phyloP scores from a whole-genome alignment of 2,329 filamentous ascomycete genomes.

The Fusarium acutatum region DNA sequence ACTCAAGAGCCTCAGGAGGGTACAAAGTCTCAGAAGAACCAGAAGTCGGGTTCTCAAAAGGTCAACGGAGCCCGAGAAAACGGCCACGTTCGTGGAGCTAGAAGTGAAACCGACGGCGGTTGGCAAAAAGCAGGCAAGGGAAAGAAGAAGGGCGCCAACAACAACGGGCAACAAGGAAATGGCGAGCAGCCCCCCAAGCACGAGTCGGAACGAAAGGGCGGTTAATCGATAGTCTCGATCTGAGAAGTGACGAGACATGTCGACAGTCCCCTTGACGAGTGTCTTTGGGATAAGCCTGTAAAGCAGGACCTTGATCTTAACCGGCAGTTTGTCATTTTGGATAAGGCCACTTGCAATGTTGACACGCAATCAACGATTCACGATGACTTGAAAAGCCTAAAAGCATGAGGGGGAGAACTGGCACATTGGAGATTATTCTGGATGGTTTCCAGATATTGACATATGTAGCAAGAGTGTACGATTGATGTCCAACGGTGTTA shows the following conservation, averaged over 20 bases:
- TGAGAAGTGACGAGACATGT: slow-evolving; percentile 27
- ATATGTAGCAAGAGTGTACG: slow-evolving; percentile 39
- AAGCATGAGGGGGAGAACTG: slow-evolving; percentile 10
- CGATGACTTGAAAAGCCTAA: slow-evolving; percentile 9
- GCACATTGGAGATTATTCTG: slow-evolving; percentile 40
- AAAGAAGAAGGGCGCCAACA: slow-evolving; percentile 54
- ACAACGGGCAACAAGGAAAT: slow-evolving; percentile 47
- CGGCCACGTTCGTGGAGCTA: slow-evolving; percentile 62
- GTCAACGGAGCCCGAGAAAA: slow-evolving; percentile 57
- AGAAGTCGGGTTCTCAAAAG: slow-evolving; percentile 44
- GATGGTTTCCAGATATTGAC: slow-evolving; percentile 33
- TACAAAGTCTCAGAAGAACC: slow-evolving; percentile 37
- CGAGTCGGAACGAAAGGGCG: slow-evolving; percentile 69
- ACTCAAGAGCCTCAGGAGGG: slow-evolving; percentile 40
- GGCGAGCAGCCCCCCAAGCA: slow-evolving; percentile 66
- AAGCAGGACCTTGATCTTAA: slow-evolving; percentile 13
- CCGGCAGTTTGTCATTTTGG: slow-evolving; percentile 34
- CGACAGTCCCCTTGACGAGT: neutral
- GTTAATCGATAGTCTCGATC: slow-evolving; percentile 47
- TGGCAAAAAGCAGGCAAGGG: slow-evolving; percentile 69
- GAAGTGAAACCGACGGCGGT: slow-evolving; percentile 62
- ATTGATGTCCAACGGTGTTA: slow-evolving; percentile 29
- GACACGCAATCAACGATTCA: slow-evolving; percentile 15
- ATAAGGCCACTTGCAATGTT: slow-evolving; percentile 26
- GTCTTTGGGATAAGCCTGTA: neutral